Percentiles rank a stretch among this genome's conserved stretches.
These are phyloP conservation scores for Linum trigynum DNA, from an alignment of 345 rosid genomes.

Conservation along the genomic window DNA sequence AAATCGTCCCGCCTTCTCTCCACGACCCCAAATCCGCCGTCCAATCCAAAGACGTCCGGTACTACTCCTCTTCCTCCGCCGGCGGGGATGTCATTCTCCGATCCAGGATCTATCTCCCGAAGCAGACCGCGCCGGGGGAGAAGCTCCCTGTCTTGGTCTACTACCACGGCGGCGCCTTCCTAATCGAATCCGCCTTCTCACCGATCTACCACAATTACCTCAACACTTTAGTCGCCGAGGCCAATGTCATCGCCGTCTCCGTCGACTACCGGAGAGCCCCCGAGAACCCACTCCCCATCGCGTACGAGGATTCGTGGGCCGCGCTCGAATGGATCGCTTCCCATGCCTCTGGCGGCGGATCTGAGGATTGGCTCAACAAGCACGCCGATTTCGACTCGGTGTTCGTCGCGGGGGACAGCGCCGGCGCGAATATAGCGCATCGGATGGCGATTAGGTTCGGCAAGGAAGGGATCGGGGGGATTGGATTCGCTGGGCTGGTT, in stretches of 20 bases:
- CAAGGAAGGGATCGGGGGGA: background rate
- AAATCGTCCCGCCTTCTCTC: constrained; percentile 8
- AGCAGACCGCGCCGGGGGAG: background rate
- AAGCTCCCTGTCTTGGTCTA: constrained; percentile 21
- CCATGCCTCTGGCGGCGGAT: constrained; percentile 12
- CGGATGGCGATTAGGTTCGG: background rate
- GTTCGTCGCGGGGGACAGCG: constrained; percentile 9
- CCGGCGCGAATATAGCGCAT: constrained; percentile 1
- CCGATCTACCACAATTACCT: constrained; percentile 10
- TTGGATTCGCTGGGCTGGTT: background rate
- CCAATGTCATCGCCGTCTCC: constrained; percentile 15
- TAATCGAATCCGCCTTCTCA: constrained; percentile 16
- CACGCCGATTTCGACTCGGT: constrained; percentile 14
- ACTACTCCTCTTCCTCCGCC: background rate
- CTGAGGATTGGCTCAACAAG: constrained; percentile 14
- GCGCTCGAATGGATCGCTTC: constrained; percentile 21
- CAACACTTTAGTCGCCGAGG: constrained; percentile 8
- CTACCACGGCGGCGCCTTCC: constrained; percentile 22
- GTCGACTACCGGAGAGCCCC: constrained; percentile 23
- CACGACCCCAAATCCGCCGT: constrained; percentile 17
- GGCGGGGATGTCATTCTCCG: background rate
- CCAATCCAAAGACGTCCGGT: constrained; percentile 22
- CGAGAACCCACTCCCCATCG: constrained; percentile 17
- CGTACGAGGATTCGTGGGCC: constrained; percentile 20
- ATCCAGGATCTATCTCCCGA: constrained; percentile 14